phyloP scores from a whole-genome alignment of 106 monocot genomes.

The Dactylorhiza incarnata region DNA sequence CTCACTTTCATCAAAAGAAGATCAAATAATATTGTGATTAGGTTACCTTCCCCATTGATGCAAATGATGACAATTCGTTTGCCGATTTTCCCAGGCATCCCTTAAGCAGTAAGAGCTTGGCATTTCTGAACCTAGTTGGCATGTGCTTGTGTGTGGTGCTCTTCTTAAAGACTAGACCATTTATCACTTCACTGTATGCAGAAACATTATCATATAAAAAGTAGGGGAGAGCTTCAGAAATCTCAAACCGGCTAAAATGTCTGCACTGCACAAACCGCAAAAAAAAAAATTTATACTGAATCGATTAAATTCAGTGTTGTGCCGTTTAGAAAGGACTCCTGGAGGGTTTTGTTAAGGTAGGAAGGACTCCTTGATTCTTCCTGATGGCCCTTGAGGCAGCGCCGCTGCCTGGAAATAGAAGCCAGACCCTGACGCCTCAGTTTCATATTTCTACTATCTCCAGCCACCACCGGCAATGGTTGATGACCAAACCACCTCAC shows the following conservation, averaged over 20 bases:
- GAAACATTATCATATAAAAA: neutral
- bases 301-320: too few relatives aligned
- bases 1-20: neutral
- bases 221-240: neutral
- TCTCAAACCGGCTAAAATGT: neutral
- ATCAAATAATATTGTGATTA: neutral
- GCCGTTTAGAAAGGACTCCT: too few relatives aligned
- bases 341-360: too few relatives aligned
- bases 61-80: slow-evolving; percentile 74
- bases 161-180: slow-evolving; percentile 93
- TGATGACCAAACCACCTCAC: too few relatives aligned
- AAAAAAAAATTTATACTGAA: too few relatives aligned
- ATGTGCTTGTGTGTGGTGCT: slow-evolving; percentile 96
- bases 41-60: slow-evolving; percentile 69
- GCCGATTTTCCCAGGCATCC: slow-evolving; percentile 59
- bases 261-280: neutral
- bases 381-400: too few relatives aligned
- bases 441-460: too few relatives aligned
- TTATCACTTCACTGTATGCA: slow-evolving; percentile 77
- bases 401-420: too few relatives aligned
- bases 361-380: too few relatives aligned
- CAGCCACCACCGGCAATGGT: too few relatives aligned
- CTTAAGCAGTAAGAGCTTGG: slow-evolving; percentile 60
- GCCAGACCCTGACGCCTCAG: too few relatives aligned
- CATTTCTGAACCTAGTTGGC: slow-evolving; percentile 66